Evolutionary conservation across 768 basidiomycete genomes (phyloP), one percentile per base, ranked within the genome.

Genomic region (Mycena maculata): DNA sequence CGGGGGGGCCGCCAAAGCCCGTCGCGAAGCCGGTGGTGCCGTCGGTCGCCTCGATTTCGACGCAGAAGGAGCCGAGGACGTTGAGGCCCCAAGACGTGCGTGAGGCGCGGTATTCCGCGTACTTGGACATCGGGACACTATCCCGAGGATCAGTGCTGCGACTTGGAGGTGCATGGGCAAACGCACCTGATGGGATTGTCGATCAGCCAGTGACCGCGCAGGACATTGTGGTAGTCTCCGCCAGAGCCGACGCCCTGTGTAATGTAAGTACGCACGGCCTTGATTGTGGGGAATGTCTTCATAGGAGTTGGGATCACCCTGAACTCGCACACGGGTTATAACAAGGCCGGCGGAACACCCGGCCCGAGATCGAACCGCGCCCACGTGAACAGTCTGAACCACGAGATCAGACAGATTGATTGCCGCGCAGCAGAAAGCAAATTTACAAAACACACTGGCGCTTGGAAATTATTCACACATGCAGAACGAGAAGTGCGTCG

Each of bases 21-120:
- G 76, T 76, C 12, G 76, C 73, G 25, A 77, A 73, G 28, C 76
- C 76, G 12, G 71, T 75, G 23, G 76, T 77, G 15, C 76, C 76
- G 63, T 77, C 76, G 15, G 72, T 71, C 9, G 76, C 76, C 45
- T 75, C 71, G 48, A 77, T 69, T 64, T 74, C 74, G 52, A 77
- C 75, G 45, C 75, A 72, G 49, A 77, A 75, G 22, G 76, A 75
- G 18, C 76, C 76, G 16, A 77, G 70, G 50, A 77, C 76, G 59
- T 76, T 75, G 53, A 77, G 63, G 2, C 76, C 76, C 72, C 74
- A 77, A 36, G 72, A 72, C 5, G 72, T 69, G 56, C 76, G 71
- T 15, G 76, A 77, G 25, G 71, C 69, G 28, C 74, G 72, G 63
- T 76, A 77, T 54, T 74, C 67, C 7, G 70, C 69, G 68, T 76